Evolutionary conservation across 257 asterid genomes (phyloP), one percentile per base, ranked within the genome.

Genomic region (Phtheirospermum japonicum): DNA sequence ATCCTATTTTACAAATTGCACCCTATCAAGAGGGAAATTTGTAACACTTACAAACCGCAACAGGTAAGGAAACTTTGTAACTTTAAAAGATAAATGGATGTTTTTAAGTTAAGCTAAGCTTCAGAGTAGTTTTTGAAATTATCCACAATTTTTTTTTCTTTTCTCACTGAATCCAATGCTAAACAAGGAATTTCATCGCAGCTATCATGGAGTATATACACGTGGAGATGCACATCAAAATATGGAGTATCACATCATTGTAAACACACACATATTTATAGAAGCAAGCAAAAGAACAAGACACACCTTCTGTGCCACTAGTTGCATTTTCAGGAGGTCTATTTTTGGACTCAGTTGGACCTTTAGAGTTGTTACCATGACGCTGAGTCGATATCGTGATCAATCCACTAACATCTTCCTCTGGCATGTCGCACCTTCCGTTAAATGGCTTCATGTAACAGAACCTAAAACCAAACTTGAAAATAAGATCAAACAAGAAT

Each of bases 401-500:
- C 33, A 79, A 80, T 73, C 88, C 86, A 66, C 43, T 77, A 36
- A 78, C 84, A 54, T 72, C 69, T 57, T 83, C 79, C 71, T 83
- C 96, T 6, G 91, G 84, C 59, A 61, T 51, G 52, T 85, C 84
- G 5, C 96, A 88, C 31, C 43, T 74, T 42, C 86, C 88, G 53
- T 32, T 50, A 51, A 85, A 85, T 9, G 96, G 96, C 68, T 68
- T 71, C 95, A 85, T 80, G 73, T 73, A 83, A 71, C 96, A 88
- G 77, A 83, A 88, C 95, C 96, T 85, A 57, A 52, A 75, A 31
- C 62, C 56, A 69, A 60, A 56, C 34, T 59, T 36, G n/a, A 46
- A 64, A 63, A 64, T 14, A 52, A 14, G 16, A 17, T 16, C 56
- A 43, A 60, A 14, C 26, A 55, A 69, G 37, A 52, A 48, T 63